Percentiles rank a stretch among this genome's conserved stretches.
These are phyloP conservation scores for Mucor mucedo DNA, from an alignment of 371 early-diverging fungal genomes.

Conservation along the genomic window DNA sequence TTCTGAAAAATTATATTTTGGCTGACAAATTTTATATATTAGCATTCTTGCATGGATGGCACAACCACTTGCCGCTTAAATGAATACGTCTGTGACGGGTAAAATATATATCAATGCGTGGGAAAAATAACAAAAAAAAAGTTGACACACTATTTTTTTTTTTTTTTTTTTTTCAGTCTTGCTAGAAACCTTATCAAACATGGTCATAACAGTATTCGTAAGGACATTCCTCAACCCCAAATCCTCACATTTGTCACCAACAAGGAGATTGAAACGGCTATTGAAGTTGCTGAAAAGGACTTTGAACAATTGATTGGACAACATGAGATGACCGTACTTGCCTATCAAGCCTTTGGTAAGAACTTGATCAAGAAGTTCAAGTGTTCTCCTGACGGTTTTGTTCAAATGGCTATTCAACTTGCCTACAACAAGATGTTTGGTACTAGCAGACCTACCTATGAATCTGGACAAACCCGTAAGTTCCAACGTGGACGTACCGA, in stretches of 20 bases:
- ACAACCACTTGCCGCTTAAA: constrained; percentile 86
- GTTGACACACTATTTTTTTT: background rate
- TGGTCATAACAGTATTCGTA: constrained; percentile 54
- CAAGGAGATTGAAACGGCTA: constrained; percentile 53
- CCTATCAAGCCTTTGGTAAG: constrained; percentile 90
- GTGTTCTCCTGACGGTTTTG: constrained; percentile 90
- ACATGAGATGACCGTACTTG: constrained; percentile 84
- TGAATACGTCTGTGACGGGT: constrained; percentile 67
- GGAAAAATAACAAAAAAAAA: background rate
- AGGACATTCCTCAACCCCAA: constrained; percentile 65
- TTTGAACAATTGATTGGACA: constrained; percentile 74
- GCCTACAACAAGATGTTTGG: constrained; percentile 94
- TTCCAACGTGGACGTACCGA: constrained; percentile 96
- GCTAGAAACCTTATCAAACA: constrained; percentile 64
- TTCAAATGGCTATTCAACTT: constrained; percentile 95
- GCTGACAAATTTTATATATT: constrained; percentile 9
- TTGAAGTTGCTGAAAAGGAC: constrained; percentile 65
- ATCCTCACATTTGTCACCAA: constrained; percentile 74
- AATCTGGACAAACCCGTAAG: constrained; percentile 89
- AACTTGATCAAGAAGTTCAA: constrained; percentile 88
- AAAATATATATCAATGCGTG: constrained; percentile 13
- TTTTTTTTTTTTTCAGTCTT: constrained; percentile 22
- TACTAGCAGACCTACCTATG: constrained; percentile 83
- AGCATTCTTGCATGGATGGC: constrained; percentile 96
- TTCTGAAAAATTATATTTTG: background rate